Percentiles rank a stretch among this genome's conserved stretches.
Conservation (phyloP, 139 green algal species). For the Chlorella sorokiniana region DNA sequence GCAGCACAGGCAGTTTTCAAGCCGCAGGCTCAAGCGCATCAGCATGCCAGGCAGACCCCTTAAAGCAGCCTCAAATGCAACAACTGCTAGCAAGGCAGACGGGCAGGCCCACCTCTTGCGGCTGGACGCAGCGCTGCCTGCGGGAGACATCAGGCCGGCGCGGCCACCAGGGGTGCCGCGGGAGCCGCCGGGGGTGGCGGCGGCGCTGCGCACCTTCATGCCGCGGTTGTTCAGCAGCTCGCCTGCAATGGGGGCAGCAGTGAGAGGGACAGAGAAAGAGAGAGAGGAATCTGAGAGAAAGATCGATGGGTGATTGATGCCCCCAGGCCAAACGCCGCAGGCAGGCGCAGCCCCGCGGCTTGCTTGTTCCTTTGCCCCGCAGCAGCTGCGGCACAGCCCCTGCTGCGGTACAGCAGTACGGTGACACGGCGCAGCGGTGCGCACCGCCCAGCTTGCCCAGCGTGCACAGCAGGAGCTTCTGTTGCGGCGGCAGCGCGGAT, state of each 20-base stretch:
- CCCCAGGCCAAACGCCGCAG: too few species aligned
- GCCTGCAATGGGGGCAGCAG: background rate
- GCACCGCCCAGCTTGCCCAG: constrained; percentile 47
- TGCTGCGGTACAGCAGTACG: background rate
- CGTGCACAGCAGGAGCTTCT: constrained; percentile 56
- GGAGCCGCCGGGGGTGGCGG: background rate
- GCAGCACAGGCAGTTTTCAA: background rate
- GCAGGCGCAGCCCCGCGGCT: too few species aligned
- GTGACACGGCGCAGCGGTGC: background rate
- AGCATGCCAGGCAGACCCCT: background rate
- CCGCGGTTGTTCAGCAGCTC: constrained; percentile 7
- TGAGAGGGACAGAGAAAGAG: background rate
- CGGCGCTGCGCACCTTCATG: background rate
- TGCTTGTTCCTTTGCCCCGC: background rate
- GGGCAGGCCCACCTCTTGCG: constrained; percentile 12
- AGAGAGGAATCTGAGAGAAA: background rate
- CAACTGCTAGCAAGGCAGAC: too few species aligned
- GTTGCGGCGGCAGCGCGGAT: constrained; percentile 53
- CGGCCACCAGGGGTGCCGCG: background rate
- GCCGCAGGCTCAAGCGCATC: background rate
- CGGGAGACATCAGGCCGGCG: constrained; percentile 13
- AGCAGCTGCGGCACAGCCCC: background rate
- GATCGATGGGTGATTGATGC: too few species aligned
- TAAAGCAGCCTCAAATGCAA: background rate
- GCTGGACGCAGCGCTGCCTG: constrained; percentile 8